These are phyloP conservation scores for Fusarium tjaetaba DNA, from an alignment of 2,329 filamentous ascomycete species.

Conservation along the genomic window DNA sequence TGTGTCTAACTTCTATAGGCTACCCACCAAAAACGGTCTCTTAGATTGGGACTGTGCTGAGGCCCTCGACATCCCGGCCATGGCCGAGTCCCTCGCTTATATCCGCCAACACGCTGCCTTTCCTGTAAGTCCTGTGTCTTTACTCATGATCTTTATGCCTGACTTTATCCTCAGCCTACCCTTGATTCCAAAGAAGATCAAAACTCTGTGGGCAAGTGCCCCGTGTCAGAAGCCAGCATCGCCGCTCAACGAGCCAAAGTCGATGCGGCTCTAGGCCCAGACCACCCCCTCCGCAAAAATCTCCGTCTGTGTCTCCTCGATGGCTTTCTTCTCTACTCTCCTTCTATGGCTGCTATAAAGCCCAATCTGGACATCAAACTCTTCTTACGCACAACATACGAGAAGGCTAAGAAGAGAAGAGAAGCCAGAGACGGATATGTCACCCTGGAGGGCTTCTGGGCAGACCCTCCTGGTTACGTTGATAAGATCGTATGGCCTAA, in stretches of 20 bases:
- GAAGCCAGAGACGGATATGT: constrained; percentile 80
- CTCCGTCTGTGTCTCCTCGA: constrained; percentile 79
- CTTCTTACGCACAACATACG: constrained; percentile 77
- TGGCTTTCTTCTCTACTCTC: constrained; percentile 85
- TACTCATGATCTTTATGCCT: background rate
- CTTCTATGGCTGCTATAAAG: constrained; percentile 63
- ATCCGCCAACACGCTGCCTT: constrained; percentile 75
- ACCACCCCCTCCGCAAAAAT: constrained; percentile 49
- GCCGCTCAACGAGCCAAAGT: constrained; percentile 59
- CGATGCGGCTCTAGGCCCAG: constrained; percentile 55
- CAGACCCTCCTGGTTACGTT: constrained; percentile 92
- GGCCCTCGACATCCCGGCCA: constrained; percentile 75
- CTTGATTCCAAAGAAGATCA: constrained; percentile 63
- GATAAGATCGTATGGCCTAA: constrained; percentile 97
- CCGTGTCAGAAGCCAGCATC: constrained; percentile 61
- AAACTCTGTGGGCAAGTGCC: constrained; percentile 67
- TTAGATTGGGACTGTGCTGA: constrained; percentile 93
- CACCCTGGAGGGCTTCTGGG: constrained; percentile 91
- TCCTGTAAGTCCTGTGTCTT: constrained; percentile 58
- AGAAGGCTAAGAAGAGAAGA: constrained; percentile 70
- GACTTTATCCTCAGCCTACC: constrained; percentile 37
- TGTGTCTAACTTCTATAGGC: constrained; percentile 41
- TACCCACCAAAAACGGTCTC: constrained; percentile 68
- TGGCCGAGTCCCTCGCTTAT: constrained; percentile 73
- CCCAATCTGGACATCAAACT: constrained; percentile 77